Evolutionary conservation across 2,329 filamentous ascomycete genomes (phyloP).

Genomic region (Epichloe baconii): DNA sequence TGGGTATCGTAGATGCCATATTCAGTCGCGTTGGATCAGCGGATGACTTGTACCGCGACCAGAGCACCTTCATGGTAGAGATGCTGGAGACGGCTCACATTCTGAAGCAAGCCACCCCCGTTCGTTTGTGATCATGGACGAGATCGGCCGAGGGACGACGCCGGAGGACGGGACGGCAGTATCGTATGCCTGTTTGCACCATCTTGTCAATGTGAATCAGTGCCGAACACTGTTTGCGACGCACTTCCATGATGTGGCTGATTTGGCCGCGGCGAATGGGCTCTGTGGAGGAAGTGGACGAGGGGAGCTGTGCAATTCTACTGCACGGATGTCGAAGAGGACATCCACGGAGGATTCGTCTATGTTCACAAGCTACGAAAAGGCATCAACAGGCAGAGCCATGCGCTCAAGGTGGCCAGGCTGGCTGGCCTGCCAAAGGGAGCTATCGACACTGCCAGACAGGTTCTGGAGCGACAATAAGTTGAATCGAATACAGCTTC

Average conservation of each 20-base stretch:
- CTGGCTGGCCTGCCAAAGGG: slow-evolving; percentile 69
- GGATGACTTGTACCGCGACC: slow-evolving; percentile 86
- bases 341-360: slow-evolving; percentile 55
- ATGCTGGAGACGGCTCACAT: slow-evolving; percentile 96
- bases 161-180: slow-evolving; percentile 85
- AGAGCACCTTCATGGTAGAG: slow-evolving; percentile 98
- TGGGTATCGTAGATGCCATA: slow-evolving; percentile 90
- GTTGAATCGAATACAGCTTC: not conserved
- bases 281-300: slow-evolving; percentile 21
- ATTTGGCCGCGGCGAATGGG: slow-evolving; percentile 50
- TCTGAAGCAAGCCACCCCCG: slow-evolving; percentile 68
- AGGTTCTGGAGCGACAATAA: slow-evolving; percentile 31
- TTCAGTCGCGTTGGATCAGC: slow-evolving; percentile 90
- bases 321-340: slow-evolving; percentile 81
- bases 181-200: slow-evolving; percentile 75
- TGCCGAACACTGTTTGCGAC: slow-evolving; percentile 85
- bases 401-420: slow-evolving; percentile 88
- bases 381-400: slow-evolving; percentile 76
- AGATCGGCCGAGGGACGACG: slow-evolving; percentile 88
- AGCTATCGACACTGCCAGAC: slow-evolving; percentile 54
- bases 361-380: slow-evolving; percentile 73
- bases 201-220: slow-evolving; percentile 64
- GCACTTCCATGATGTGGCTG: slow-evolving; percentile 78
- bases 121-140: slow-evolving; percentile 96
- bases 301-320: slow-evolving; percentile 51